A percentile compares a stretch with the other conserved stretches of the same genome.
Conservation (phyloP, 164 flowering plant genomes). For the Nelumbo lutea region DNA sequence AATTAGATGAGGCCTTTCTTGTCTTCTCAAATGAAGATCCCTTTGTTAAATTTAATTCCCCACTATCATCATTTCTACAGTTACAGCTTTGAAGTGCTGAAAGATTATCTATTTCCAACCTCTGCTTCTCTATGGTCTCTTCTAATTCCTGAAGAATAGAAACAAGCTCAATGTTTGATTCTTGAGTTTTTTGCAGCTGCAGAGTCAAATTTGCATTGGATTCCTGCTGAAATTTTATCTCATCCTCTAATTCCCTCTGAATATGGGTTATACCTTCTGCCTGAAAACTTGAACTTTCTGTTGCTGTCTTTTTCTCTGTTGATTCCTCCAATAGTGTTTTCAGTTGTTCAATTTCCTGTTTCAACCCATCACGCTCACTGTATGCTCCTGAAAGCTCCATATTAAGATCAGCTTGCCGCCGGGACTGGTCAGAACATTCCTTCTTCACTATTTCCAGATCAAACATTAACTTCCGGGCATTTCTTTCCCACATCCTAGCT, state of each 20-base stretch:
- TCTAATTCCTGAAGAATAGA: slow-evolving; percentile 81
- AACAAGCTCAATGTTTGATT: slow-evolving; percentile 83
- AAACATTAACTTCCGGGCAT: slow-evolving; percentile 56
- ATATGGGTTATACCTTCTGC: slow-evolving; percentile 21
- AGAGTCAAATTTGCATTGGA: slow-evolving; percentile 50
- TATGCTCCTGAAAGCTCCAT: slow-evolving; percentile 63
- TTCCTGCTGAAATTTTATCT: slow-evolving; percentile 54
- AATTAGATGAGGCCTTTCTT: not conserved
- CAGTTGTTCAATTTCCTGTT: slow-evolving; percentile 51
- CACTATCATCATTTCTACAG: slow-evolving; percentile 9
- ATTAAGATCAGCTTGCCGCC: slow-evolving; percentile 37
- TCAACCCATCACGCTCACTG: slow-evolving; percentile 56
- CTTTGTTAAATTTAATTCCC: not conserved
- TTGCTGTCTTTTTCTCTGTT: slow-evolving; percentile 20
- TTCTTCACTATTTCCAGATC: slow-evolving; percentile 58
- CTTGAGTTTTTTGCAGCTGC: slow-evolving; percentile 67
- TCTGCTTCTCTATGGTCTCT: slow-evolving; percentile 67
- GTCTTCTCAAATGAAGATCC: not conserved
- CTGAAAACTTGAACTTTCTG: slow-evolving; percentile 26
- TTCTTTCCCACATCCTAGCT: slow-evolving; percentile 84
- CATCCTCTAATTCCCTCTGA: slow-evolving; percentile 53
- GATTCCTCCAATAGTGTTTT: slow-evolving; percentile 36
- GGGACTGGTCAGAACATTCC: slow-evolving; percentile 56
- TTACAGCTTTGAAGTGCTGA: slow-evolving; percentile 26
- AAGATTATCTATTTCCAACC: slow-evolving; percentile 50